These are phyloP conservation scores for Diaporthe eres DNA, from an alignment of 2,329 filamentous ascomycete genomes.

Conservation along the genomic window DNA sequence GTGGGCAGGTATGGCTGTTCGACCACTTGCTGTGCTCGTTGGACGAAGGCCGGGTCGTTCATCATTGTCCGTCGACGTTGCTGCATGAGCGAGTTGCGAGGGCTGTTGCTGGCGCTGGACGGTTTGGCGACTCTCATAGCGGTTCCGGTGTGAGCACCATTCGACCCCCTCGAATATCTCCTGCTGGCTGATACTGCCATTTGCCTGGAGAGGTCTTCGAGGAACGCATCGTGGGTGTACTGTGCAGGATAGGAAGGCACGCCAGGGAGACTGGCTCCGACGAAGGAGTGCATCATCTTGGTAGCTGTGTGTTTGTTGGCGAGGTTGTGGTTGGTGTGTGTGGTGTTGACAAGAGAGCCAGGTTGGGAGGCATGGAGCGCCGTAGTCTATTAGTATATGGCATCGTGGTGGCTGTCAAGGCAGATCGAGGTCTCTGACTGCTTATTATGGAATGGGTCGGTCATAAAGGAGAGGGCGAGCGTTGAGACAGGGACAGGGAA, in stretches of 20 bases:
- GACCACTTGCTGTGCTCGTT: constrained; percentile 62
- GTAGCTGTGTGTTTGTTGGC: constrained; percentile 21
- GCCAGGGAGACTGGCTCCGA: constrained; percentile 51
- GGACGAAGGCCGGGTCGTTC: constrained; percentile 62
- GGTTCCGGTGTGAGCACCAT: constrained; percentile 63
- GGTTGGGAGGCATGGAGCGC: constrained; percentile 28
- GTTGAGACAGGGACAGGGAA: constrained; percentile 44
- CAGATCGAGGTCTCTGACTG: constrained; percentile 40
- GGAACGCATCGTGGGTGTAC: constrained; percentile 59
- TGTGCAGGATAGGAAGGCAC: constrained; percentile 45
- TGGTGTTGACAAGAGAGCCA: constrained; percentile 3
- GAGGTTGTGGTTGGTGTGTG: constrained; percentile 15
- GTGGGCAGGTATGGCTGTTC: constrained; percentile 60
- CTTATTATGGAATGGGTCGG: constrained; percentile 43
- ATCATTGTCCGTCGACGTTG: constrained; percentile 70
- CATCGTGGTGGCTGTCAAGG: constrained; percentile 39
- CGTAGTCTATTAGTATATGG: constrained; percentile 40
- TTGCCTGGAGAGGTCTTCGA: constrained; percentile 68
- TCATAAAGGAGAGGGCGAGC: constrained; percentile 40
- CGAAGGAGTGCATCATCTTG: constrained; percentile 51
- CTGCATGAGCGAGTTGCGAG: constrained; percentile 65
- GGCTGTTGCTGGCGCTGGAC: constrained; percentile 78
- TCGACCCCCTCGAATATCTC: constrained; percentile 64
- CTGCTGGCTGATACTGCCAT: constrained; percentile 63
- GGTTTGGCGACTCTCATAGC: constrained; percentile 76